Percentiles rank a stretch among this genome's conserved stretches.
Evolutionary conservation across 2,329 filamentous ascomycete genomes (phyloP).

Genomic region (Elsinoe necatrix): DNA sequence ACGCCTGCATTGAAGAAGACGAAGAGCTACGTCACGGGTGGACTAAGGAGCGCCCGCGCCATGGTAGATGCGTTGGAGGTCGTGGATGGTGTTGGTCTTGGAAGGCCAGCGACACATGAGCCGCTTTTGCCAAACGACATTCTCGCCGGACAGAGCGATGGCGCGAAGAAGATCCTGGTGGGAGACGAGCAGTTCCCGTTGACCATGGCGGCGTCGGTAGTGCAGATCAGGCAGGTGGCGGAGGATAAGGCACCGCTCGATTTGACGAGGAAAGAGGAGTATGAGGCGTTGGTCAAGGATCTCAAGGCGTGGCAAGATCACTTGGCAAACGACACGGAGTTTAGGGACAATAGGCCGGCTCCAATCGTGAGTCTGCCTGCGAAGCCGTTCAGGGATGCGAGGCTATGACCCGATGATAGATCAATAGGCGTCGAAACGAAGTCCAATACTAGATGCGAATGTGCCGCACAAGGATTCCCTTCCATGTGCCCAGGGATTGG

Average conservation of each 20-base stretch:
- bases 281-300: constrained; percentile 42
- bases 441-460: too few species aligned
- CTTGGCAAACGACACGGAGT: constrained; percentile 32
- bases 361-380: background rate
- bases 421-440: too few species aligned
- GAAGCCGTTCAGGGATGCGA: constrained; percentile 1
- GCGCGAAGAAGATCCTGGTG: constrained; percentile 41
- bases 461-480: too few species aligned
- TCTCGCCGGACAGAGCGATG: constrained; percentile 38
- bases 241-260: constrained; percentile 48
- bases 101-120: constrained; percentile 46
- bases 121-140: constrained; percentile 40
- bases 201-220: constrained; percentile 39
- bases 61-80: constrained; percentile 50
- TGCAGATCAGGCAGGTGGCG: constrained; percentile 46
- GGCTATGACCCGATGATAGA: background rate
- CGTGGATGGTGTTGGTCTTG: constrained; percentile 55
- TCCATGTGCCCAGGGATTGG: too few species aligned
- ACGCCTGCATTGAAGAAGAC: constrained; percentile 43
- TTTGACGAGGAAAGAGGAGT: constrained; percentile 41
- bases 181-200: constrained; percentile 46
- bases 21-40: constrained; percentile 52
- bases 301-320: constrained; percentile 38
- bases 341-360: background rate
- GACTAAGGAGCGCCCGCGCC: constrained; percentile 45